phyloP scores from a whole-genome alignment of 331 rosid genomes.

The Ulmus americana region DNA sequence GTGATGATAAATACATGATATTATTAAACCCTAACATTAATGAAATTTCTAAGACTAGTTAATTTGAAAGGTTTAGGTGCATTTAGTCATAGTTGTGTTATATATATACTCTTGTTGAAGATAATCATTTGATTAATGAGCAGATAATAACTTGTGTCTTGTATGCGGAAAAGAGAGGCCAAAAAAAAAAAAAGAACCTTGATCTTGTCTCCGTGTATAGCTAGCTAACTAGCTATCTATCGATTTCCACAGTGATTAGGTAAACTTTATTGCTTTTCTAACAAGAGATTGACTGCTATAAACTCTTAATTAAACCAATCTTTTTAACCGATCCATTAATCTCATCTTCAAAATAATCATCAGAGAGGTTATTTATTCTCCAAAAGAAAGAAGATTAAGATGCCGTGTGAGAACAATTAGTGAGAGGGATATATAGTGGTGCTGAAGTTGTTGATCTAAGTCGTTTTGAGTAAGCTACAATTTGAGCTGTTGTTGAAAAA shows the following conservation, averaged over 20 bases:
- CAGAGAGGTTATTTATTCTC: not conserved
- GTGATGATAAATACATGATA: too few species aligned
- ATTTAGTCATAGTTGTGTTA: too few species aligned
- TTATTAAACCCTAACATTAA: too few species aligned
- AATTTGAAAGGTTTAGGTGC: too few species aligned
- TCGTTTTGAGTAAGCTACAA: not conserved
- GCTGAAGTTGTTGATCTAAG: slow-evolving; percentile 8
- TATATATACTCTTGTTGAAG: too few species aligned
- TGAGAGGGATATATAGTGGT: not conserved
- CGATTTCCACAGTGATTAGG: not conserved
- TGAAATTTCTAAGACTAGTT: too few species aligned
- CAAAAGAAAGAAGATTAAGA: not conserved
- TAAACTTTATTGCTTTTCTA: slow-evolving; percentile 6
- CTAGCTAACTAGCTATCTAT: too few species aligned
- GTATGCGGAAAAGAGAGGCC: too few species aligned
- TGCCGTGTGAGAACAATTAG: slow-evolving; percentile 3
- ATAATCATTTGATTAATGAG: too few species aligned
- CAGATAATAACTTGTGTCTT: too few species aligned
- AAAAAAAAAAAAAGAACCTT: too few species aligned
- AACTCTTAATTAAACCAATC: not conserved
- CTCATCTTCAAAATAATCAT: not conserved
- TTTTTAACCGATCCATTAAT: not conserved
- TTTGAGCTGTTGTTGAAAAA: slow-evolving; percentile 7
- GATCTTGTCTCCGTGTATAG: too few species aligned
- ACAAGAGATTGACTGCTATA: slow-evolving; percentile 8